Conservation (phyloP, 2,329 filamentous ascomycete species). For the Aspergillus latus region DNA sequence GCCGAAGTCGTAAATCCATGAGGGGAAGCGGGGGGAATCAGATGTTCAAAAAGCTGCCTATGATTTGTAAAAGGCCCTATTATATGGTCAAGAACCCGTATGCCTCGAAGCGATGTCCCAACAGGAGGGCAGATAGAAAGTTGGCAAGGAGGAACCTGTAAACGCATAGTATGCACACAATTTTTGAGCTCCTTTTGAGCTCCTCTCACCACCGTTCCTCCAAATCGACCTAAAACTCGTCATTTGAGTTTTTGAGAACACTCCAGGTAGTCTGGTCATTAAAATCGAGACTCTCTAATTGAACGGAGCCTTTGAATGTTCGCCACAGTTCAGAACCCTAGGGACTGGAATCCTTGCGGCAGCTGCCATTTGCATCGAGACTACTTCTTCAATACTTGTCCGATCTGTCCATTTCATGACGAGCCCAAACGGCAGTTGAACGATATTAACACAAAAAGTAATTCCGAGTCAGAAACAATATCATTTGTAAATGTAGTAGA, state of each 20-base stretch:
- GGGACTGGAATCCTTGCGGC: conserved; percentile 38
- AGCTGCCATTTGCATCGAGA: conserved; percentile 36
- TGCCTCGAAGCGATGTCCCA: conserved; percentile 31
- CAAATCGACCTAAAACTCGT: conserved; percentile 28
- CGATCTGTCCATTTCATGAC: conserved; percentile 42
- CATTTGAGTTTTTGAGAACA: conserved; percentile 29
- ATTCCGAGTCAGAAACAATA: conserved; percentile 34
- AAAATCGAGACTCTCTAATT: conserved; percentile 35
- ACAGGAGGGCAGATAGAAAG: conserved; percentile 33
- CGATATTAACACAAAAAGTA: conserved; percentile 28
- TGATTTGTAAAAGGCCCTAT: conserved; percentile 34
- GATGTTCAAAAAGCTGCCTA: conserved; percentile 31
- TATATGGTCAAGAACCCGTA: conserved; percentile 33
- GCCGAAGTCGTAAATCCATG: conserved; percentile 29
- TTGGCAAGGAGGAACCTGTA: conserved; percentile 31
- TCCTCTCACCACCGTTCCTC: conserved; percentile 30
- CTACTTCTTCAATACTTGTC: conserved; percentile 37
- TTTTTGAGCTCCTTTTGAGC: conserved; percentile 33
- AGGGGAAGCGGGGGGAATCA: conserved; percentile 28
- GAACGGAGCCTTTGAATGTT: conserved; percentile 26
- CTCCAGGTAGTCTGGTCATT: conserved; percentile 44
- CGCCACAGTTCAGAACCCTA: conserved; percentile 35
- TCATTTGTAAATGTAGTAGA: conserved; percentile 31
- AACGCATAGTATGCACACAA: conserved; percentile 37
- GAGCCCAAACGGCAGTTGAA: conserved; percentile 40